Evolutionary conservation across 352 stramenopile species (phyloP).

Genomic region (Phytophthora citrophthora): DNA sequence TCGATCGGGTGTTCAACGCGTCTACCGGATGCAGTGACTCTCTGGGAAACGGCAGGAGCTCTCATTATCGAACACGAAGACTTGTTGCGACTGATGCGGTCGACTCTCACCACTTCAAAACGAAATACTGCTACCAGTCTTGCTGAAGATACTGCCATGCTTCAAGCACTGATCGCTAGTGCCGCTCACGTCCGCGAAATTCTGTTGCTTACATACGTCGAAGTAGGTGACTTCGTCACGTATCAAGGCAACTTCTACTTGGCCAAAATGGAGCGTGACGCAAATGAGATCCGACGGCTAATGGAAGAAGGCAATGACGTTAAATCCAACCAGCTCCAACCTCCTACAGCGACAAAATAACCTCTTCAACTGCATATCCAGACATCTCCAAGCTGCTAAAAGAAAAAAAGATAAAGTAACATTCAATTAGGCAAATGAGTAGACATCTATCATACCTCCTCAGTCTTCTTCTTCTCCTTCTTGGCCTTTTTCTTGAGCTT

Average conservation of each 20-base stretch:
- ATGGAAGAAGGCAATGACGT: slow-evolving; percentile 18
- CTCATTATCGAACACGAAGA: slow-evolving; percentile 72
- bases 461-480: slow-evolving; percentile 21
- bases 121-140: slow-evolving; percentile 12
- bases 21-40: slow-evolving; percentile 60
- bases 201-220: slow-evolving; percentile 66
- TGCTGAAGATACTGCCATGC: slow-evolving; percentile 45
- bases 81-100: slow-evolving; percentile 46
- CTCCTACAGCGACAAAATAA: slow-evolving; percentile 12
- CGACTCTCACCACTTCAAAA: slow-evolving; percentile 8
- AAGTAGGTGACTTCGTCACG: slow-evolving; percentile 81
- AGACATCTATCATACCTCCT: slow-evolving; percentile 17
- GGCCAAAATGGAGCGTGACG: slow-evolving; percentile 67
- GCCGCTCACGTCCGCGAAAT: slow-evolving; percentile 51
- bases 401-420: slow-evolving; percentile 19
- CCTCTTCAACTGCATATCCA: not conserved
- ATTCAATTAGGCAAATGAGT: slow-evolving; percentile 15
- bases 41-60: slow-evolving; percentile 62
- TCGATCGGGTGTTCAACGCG: slow-evolving; percentile 57
- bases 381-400: slow-evolving; percentile 1
- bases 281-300: slow-evolving; percentile 41
- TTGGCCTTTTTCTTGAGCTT: slow-evolving; percentile 32
- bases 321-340: slow-evolving; percentile 21
- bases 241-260: slow-evolving; percentile 72
- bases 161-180: slow-evolving; percentile 56